Evolutionary conservation across 495 filamentous ascomycete genomes (phyloP), one percentile per base, ranked within the genome.

Genomic region (Talaromyces adpressus): DNA sequence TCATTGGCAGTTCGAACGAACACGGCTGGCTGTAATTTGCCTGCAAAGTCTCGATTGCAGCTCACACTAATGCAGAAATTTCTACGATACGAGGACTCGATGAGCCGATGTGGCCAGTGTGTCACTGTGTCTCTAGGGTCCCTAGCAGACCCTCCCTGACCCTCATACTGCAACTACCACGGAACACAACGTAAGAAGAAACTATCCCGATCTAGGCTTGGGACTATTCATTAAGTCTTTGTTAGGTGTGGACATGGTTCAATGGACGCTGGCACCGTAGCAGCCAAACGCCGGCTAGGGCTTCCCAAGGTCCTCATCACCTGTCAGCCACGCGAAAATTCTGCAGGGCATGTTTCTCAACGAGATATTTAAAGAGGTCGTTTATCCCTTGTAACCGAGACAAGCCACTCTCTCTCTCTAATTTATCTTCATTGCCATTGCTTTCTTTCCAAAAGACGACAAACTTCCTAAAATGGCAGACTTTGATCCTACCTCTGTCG

Each of bases 401-500:
- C 52, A 27, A 25, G 52, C 22, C 52, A 29, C 52, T 34, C n/a
- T 22, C 30, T 41, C 51, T 52, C 14, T 18, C 45, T 29, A 1
- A 4, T 62, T 18, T 22, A 18, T 18, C 29, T 41, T 18, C 22
- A 23, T 20, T 14, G 8, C 16, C 30, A 41, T 2, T 30, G n/a
- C 29, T 30, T 20, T 27, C 51, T 6, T 4, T 11, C 1, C 20
- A 22, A 22, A 9, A 1, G 16, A 2, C 34, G 11, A 22, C 27
- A 51, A 25, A 8, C 25, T 30, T 18, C 27, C 57, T 36, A 57
- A 45, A 22, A 63, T 64, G 62, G 32, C 62, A 30, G 23, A 36
- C 70, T 79, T 79, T 62, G 67, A 79, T 57, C 68, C 77, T 5
- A 70, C 66, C 63, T 75, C 70, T 61, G 77, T 80, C 65, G 67